A percentile compares a stretch with the other conserved stretches of the same genome.
phyloP scores from a whole-genome alignment of 1,284 basidiomycete species.

The Veloporphyrellus conicus region DNA sequence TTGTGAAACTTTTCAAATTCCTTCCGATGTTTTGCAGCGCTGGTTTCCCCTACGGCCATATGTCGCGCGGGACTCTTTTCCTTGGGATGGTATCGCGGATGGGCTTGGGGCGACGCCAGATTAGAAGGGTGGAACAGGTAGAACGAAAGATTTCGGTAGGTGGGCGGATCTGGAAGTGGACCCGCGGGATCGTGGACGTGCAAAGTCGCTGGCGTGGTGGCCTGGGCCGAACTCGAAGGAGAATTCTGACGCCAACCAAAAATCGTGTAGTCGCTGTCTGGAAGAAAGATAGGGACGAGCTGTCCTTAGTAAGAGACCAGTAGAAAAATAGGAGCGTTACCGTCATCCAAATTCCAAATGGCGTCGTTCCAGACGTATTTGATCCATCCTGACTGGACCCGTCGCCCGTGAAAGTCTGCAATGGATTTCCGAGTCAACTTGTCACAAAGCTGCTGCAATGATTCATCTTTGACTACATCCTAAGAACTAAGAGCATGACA shows the following conservation, averaged over 20 bases:
- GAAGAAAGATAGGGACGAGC: background rate
- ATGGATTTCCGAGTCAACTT: conserved; percentile 63
- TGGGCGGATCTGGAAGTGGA: conserved; percentile 55
- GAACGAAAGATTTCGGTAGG: conserved; percentile 65
- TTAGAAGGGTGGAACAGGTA: conserved; percentile 51
- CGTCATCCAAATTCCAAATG: conserved; percentile 77
- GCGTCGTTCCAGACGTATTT: conserved; percentile 74
- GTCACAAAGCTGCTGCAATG: conserved; percentile 57
- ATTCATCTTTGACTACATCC: conserved; percentile 58
- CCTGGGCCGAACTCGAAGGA: conserved; percentile 25
- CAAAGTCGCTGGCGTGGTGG: conserved; percentile 45
- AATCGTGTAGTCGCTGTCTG: conserved; percentile 77
- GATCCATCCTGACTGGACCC: conserved; percentile 70
- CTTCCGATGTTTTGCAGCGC: conserved; percentile 61
- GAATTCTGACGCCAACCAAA: conserved; percentile 64
- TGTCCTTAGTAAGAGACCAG: background rate
- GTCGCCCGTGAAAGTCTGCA: conserved; percentile 51
- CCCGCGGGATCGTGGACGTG: conserved; percentile 59
- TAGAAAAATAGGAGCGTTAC: conserved; percentile 32
- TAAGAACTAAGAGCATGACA: conserved; percentile 7
- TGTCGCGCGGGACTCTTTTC: conserved; percentile 26
- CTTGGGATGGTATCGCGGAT: conserved; percentile 39
- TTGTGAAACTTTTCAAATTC: conserved; percentile 83
- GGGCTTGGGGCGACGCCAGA: conserved; percentile 12
- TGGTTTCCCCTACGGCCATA: conserved; percentile 27